Conservation (phyloP, 75 land plant genomes). For the Azolla pinnata region DNA sequence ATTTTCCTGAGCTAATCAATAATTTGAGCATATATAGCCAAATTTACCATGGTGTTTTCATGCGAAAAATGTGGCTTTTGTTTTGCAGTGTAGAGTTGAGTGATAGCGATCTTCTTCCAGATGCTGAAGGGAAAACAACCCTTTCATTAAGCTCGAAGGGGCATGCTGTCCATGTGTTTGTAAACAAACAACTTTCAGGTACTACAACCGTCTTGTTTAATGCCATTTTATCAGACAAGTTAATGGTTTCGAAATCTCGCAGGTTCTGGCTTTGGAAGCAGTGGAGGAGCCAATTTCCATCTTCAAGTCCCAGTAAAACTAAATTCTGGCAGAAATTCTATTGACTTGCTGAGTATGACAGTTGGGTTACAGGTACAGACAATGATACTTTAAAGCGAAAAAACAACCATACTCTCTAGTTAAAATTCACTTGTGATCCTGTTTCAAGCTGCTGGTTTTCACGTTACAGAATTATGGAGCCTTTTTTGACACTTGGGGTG, state of each 20-base stretch:
- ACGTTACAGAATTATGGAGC: slow-evolving; percentile 82
- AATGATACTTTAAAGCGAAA: neutral
- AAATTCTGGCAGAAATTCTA: slow-evolving; percentile 32
- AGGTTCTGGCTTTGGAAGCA: slow-evolving; percentile 50
- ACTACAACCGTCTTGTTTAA: neutral
- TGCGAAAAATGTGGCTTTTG: slow-evolving; percentile 4
- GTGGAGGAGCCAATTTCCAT: slow-evolving; percentile 35
- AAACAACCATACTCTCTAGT: too few species aligned
- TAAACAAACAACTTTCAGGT: slow-evolving; percentile 64
- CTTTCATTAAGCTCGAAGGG: slow-evolving; percentile 41
- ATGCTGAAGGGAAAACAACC: slow-evolving; percentile 16
- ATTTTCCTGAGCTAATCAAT: too few species aligned
- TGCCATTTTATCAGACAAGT: neutral
- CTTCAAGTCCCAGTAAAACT: slow-evolving; percentile 29
- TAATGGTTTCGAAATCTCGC: slow-evolving; percentile 2
- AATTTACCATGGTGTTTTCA: too few species aligned
- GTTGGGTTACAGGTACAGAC: slow-evolving; percentile 44
- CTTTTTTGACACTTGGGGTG: slow-evolving; percentile 62
- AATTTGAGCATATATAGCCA: too few species aligned
- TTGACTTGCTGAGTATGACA: slow-evolving; percentile 53
- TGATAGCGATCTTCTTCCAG: slow-evolving; percentile 26
- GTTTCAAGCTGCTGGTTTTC: neutral
- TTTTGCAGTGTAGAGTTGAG: slow-evolving; percentile 35
- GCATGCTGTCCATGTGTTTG: slow-evolving; percentile 52
- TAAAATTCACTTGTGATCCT: neutral